Evolutionary conservation across 1,284 basidiomycete genomes (phyloP).

Genomic region (Ceratobasidium theobromae): DNA sequence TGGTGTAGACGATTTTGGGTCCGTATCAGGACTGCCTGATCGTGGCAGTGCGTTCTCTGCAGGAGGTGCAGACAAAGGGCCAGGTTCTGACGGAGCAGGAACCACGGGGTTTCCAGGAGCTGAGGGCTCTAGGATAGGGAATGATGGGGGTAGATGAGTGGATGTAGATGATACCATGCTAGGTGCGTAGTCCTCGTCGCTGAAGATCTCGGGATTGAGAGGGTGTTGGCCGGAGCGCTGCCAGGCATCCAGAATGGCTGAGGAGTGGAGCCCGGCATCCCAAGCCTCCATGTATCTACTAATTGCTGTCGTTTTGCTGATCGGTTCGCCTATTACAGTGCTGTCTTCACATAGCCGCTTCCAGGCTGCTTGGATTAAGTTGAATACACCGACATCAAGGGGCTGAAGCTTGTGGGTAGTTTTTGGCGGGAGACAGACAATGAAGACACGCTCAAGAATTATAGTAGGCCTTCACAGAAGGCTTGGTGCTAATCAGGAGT

Average conservation of each 20-base stretch:
- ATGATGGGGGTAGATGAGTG: constrained; percentile 4
- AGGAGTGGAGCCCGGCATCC: neutral
- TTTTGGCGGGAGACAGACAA: constrained; percentile 39
- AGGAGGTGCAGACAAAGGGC: neutral
- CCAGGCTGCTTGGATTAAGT: constrained; percentile 1
- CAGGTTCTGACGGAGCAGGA: neutral
- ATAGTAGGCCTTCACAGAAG: too few relatives aligned
- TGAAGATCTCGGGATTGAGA: neutral
- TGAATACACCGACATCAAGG: constrained; percentile 36
- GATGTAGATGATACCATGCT: neutral
- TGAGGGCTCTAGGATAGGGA: neutral
- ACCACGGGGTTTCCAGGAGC: neutral
- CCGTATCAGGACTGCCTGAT: too few relatives aligned
- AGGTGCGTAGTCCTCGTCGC: constrained; percentile 10
- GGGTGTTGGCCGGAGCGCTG: neutral
- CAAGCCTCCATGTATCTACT: neutral
- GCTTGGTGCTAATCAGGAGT: too few relatives aligned
- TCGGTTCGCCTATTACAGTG: neutral
- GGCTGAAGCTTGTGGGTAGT: constrained; percentile 36
- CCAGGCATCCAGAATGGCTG: neutral
- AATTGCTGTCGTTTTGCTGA: constrained; percentile 3
- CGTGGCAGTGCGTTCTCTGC: too few relatives aligned
- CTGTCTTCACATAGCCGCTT: neutral
- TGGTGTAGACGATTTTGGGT: too few relatives aligned
- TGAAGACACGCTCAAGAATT: constrained; percentile 41